A percentile compares a stretch with the other conserved stretches of the same genome.
These are phyloP conservation scores for Trichoderma koningiopsis DNA, from an alignment of 2,329 filamentous ascomycete species.

Conservation along the genomic window DNA sequence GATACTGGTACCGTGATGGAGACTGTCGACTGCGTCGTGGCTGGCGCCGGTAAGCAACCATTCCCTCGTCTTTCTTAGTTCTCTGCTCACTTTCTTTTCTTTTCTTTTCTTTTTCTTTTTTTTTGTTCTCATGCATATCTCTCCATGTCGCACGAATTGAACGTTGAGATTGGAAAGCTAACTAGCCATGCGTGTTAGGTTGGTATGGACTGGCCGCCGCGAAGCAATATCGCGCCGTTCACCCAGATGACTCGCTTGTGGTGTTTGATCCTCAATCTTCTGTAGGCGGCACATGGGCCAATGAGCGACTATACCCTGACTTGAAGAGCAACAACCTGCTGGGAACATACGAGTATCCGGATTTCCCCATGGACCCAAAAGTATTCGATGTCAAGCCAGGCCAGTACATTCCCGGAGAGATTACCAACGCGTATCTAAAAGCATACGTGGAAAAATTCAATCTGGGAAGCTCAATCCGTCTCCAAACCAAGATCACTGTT, in stretches of 20 bases:
- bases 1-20: slow-evolving; percentile 40
- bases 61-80: background rate
- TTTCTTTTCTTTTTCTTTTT: background rate
- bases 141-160: background rate
- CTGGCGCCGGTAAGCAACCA: slow-evolving; percentile 54
- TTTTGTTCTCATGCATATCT: background rate
- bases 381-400: slow-evolving; percentile 51
- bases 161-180: background rate
- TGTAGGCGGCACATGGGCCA: slow-evolving; percentile 70
- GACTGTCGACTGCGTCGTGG: slow-evolving; percentile 49
- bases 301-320: slow-evolving; percentile 66
- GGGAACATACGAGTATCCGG: slow-evolving; percentile 72
- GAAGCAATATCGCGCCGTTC: slow-evolving; percentile 61
- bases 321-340: slow-evolving; percentile 75
- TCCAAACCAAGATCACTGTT: slow-evolving; percentile 43
- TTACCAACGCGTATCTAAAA: slow-evolving; percentile 51
- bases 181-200: slow-evolving; percentile 26
- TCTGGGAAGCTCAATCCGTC: slow-evolving; percentile 45
- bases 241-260: slow-evolving; percentile 58
- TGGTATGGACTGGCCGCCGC: slow-evolving; percentile 60
- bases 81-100: no score
- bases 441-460: slow-evolving; percentile 48
- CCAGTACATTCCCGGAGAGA: slow-evolving; percentile 51
- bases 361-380: slow-evolving; percentile 67
- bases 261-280: slow-evolving; percentile 60